These are phyloP conservation scores for Fusarium continuum DNA, from an alignment of 2,329 filamentous ascomycete species.

Conservation along the genomic window DNA sequence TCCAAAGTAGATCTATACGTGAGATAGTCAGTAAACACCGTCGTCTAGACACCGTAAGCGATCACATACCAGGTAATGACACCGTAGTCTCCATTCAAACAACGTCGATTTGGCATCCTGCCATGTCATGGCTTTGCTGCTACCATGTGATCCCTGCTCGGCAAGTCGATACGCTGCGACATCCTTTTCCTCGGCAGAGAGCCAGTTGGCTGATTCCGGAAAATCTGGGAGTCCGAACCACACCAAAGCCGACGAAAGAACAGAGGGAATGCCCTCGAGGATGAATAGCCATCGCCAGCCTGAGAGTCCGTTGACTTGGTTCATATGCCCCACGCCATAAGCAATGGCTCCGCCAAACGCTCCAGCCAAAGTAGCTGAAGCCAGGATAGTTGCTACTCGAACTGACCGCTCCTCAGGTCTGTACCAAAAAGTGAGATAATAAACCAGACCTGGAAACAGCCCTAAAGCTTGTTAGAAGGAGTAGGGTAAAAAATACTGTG, in stretches of 20 bases:
- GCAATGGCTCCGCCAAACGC: constrained; percentile 77
- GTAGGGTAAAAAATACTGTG: too few species aligned
- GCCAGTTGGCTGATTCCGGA: constrained; percentile 70
- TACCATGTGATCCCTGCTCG: constrained; percentile 53
- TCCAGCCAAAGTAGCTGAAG: constrained; percentile 72
- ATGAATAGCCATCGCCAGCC: constrained; percentile 74
- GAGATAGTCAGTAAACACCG: background rate
- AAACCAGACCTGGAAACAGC: constrained; percentile 38
- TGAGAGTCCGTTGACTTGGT: constrained; percentile 64
- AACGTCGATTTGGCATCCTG: constrained; percentile 73
- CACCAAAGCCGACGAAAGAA: constrained; percentile 66
- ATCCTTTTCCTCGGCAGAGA: constrained; percentile 64
- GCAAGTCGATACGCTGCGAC: constrained; percentile 54
- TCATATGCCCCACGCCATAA: constrained; percentile 75
- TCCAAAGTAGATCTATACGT: constrained; percentile 53
- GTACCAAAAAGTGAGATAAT: constrained; percentile 73
- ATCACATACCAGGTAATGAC: constrained; percentile 60
- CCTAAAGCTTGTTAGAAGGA: constrained; percentile 52
- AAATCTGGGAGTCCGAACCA: constrained; percentile 75
- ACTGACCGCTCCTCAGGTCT: constrained; percentile 73
- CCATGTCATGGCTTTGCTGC: constrained; percentile 68
- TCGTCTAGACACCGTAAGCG: too few species aligned
- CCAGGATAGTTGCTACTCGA: constrained; percentile 71
- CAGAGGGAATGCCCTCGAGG: constrained; percentile 69
- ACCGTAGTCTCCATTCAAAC: constrained; percentile 72